A percentile compares a stretch with the other conserved stretches of the same genome.
Evolutionary conservation across 2,329 filamentous ascomycete species (phyloP).

Genomic region (Fusarium oxysporum): DNA sequence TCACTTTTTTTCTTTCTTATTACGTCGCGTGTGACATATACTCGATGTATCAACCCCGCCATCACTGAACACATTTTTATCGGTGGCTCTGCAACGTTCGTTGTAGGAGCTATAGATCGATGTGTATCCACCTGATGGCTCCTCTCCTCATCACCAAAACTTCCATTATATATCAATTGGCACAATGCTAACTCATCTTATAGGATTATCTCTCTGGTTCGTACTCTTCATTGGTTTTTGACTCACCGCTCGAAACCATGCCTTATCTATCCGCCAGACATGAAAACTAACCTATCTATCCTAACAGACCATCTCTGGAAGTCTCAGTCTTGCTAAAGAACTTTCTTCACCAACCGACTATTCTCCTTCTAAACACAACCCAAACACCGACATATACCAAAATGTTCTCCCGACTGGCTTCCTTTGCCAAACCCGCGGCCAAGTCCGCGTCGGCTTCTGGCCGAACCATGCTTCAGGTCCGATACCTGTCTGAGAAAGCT

Average conservation of each 20-base stretch:
- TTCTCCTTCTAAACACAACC: slow-evolving; percentile 10
- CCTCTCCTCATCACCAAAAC: slow-evolving; percentile 1
- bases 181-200: slow-evolving; percentile 56
- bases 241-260: slow-evolving; percentile 55
- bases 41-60: slow-evolving; percentile 33
- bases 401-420: slow-evolving; percentile 72
- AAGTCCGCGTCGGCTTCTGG: slow-evolving; percentile 55
- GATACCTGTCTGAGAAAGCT: slow-evolving; percentile 51
- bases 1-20: slow-evolving; percentile 13
- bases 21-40: slow-evolving; percentile 7
- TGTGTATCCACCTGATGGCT: slow-evolving; percentile 4
- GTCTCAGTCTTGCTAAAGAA: slow-evolving; percentile 50
- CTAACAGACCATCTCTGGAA: slow-evolving; percentile 57
- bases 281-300: slow-evolving; percentile 34
- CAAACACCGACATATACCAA: slow-evolving; percentile 36
- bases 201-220: slow-evolving; percentile 83
- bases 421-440: slow-evolving; percentile 65
- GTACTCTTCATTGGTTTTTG: slow-evolving; percentile 50
- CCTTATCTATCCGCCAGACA: slow-evolving; percentile 8
- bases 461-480: slow-evolving; percentile 55
- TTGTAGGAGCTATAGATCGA: not conserved
- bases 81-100: slow-evolving; percentile 23
- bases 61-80: slow-evolving; percentile 18
- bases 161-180: slow-evolving; percentile 33
- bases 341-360: slow-evolving; percentile 29